Evolutionary conservation across 345 rosid species (phyloP).

Genomic region (Pugionium cornutum): DNA sequence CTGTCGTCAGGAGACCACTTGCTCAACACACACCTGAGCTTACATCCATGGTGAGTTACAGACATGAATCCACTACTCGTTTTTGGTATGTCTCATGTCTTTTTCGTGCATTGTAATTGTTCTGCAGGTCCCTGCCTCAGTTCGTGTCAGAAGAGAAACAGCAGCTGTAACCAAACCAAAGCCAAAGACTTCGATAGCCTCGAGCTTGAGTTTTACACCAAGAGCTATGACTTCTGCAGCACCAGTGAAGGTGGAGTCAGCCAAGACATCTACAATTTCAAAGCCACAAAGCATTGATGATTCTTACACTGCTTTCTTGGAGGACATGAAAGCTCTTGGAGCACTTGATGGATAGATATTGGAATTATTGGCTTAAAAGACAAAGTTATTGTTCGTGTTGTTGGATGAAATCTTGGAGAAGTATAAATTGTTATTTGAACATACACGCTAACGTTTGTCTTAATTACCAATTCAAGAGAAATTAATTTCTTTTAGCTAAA

Average conservation of each 20-base stretch:
- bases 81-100: not conserved
- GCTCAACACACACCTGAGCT: constrained; percentile 99
- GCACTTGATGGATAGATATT: constrained; percentile 72
- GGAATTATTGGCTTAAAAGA: not conserved
- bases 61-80: constrained; percentile 3
- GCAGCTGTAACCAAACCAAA: constrained; percentile 62
- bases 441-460: constrained; percentile 15
- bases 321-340: constrained; percentile 99
- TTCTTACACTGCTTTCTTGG: constrained; percentile 81
- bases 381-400: not conserved
- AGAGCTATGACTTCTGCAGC: constrained; percentile 46
- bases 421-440: constrained; percentile 20
- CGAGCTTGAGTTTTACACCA: constrained; percentile 44
- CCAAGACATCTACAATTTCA: constrained; percentile 48
- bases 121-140: constrained; percentile 92
- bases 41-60: constrained; percentile 78
- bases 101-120: constrained; percentile 6
- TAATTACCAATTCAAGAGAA: not conserved
- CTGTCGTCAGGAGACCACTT: constrained; percentile 93
- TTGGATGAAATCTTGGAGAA: constrained; percentile 23
- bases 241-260: constrained; percentile 51
- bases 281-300: constrained; percentile 83
- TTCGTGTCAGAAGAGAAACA: constrained; percentile 87
- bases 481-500: not conserved
- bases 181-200: constrained; percentile 53